phyloP scores from a whole-genome alignment of 1,284 basidiomycete genomes.

The Golubevia pallescens region DNA sequence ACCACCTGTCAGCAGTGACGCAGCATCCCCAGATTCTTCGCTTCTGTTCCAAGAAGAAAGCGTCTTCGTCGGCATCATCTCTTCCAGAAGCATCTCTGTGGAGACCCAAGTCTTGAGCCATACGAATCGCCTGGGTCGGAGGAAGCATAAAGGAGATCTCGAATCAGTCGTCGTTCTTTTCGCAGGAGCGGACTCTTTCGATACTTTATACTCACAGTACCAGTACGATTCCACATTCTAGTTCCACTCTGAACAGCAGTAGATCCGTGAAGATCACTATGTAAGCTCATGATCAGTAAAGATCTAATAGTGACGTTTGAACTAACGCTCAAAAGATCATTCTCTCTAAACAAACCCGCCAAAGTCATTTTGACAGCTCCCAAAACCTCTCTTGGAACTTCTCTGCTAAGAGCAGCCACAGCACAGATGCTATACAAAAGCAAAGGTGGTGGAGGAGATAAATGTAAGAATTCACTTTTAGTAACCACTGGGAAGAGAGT shows the following conservation, averaged over 20 bases:
- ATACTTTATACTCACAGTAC: conserved; percentile 61
- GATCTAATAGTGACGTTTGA: conserved; percentile 87
- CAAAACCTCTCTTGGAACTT: conserved; percentile 80
- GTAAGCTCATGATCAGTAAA: conserved; percentile 81
- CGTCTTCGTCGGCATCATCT: conserved; percentile 39
- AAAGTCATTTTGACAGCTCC: conserved; percentile 85
- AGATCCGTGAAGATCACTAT: conserved; percentile 67
- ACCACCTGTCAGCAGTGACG: conserved; percentile 42
- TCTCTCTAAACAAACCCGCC: conserved; percentile 70
- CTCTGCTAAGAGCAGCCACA: conserved; percentile 82
- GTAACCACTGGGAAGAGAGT: conserved; percentile 87
- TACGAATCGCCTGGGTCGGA: conserved; percentile 32
- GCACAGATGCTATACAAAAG: conserved; percentile 91
- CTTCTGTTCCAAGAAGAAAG: conserved; percentile 53
- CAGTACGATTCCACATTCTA: conserved; percentile 57
- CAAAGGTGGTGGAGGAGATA: conserved; percentile 75
- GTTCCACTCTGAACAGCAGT: conserved; percentile 61
- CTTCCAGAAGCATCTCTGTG: conserved; percentile 50
- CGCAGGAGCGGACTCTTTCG: conserved; percentile 64
- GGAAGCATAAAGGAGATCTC: conserved; percentile 6
- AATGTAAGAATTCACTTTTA: conserved; percentile 79
- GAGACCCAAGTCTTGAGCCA: conserved; percentile 54
- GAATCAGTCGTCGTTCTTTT: conserved; percentile 62
- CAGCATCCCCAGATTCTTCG: conserved; percentile 54
- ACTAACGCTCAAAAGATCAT: conserved; percentile 86